Base-by-base conservation (phyloP, 1,284 basidiomycete genomes). In the Cutaneotrichosporon cyanovorans region DNA sequence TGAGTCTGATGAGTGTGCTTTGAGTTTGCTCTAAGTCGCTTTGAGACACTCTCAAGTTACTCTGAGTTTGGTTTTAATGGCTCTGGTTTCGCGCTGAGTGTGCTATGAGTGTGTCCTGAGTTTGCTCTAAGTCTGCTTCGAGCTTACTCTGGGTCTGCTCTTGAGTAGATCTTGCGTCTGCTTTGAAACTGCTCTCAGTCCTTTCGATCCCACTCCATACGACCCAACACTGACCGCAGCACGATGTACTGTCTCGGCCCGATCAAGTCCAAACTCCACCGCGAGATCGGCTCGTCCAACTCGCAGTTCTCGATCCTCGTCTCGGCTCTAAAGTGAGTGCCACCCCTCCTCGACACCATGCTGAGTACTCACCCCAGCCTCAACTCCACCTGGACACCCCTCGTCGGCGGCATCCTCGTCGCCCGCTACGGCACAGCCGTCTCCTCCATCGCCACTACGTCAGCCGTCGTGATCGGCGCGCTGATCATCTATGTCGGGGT, bases 371-470 rank as follows among this genome's bases (percentile, higher is more conserved):
- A 33, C 18, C 22, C 5, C 37, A 83, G 80, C 46, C 68, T 87
- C 31, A 87, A 86, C 61, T 80, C 81, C 50, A 86, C 84, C 33
- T 86, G 84, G 84, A 87, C 85, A 10, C 84, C 84, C 1, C 74
- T 87, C 5, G 74, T 85, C 0, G 83, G 81, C 14, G 82, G 83
- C 4, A 53, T 85, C 12, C 72, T 85, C 37, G 79, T 82, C 6
- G 80, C 80, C 49, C 76, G 76, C 42, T 75, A 87, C 4, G 62
- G 62, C 10, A 65, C 64, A 1, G 56, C 54, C 19, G 50, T 40
- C 42, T 57, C 81, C 0, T 81, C 83, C 50, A 80, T 87, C 35
- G 66, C 84, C 21, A 82, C 84, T 2, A 87, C 85, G 0, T 78
- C 80, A 0, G 73, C 82, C 19, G 80, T 87, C 20, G 77, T 85